Base-by-base conservation (phyloP, 1,284 basidiomycete genomes). In the Ceratobasidium sp. region DNA sequence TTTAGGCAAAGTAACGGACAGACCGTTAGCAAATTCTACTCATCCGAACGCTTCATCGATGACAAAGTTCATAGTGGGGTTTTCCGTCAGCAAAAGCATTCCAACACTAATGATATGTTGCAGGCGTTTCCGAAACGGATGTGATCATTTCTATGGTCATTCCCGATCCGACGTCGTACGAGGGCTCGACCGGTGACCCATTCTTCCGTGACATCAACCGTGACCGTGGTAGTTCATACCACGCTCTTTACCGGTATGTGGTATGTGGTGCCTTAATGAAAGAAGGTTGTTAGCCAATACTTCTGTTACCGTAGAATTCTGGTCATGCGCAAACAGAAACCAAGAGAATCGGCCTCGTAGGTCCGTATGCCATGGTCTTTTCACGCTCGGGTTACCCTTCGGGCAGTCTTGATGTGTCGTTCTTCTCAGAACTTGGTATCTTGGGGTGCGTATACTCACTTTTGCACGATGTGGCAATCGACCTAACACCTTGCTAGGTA, bases 341-440 rank as follows among this genome's bases (percentile, higher is more conserved):
- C 42, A 48, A 72, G 30, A 21, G 44, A 59, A 66, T 51, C 36
- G 71, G 71, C 0, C 59, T 72, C 28, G 48, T 54, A 36, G 71
- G 71, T 11, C 71, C 61, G 12, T 72, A 72, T 30, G 60, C 71
- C 44, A 62, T 64, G 51, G 71, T 63, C 23, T 72, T 72, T 49
- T 63, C 59, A 14, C 62, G 54, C 25, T 40, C 28, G 1, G 63
- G 72, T n/a, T 59, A 48, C 2, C 72, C 72, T n/a, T 72, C 71
- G 14, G 36, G 49, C 5, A 58, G n/a, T 23, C 53, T 83, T 33
- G 83, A 84, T 76, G 83, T 81, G 16, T 82, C 81, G 33, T 84
- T 84, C 78, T 82, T 83, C 79, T 82, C 82, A 49, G 80, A 73
- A 48, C 79, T 85, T 23, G 81, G 81, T 28, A 80, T 84, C 3